These are phyloP conservation scores for Xanthoceras sorbifolium DNA, from an alignment of 345 rosid genomes.

Conservation along the genomic window DNA sequence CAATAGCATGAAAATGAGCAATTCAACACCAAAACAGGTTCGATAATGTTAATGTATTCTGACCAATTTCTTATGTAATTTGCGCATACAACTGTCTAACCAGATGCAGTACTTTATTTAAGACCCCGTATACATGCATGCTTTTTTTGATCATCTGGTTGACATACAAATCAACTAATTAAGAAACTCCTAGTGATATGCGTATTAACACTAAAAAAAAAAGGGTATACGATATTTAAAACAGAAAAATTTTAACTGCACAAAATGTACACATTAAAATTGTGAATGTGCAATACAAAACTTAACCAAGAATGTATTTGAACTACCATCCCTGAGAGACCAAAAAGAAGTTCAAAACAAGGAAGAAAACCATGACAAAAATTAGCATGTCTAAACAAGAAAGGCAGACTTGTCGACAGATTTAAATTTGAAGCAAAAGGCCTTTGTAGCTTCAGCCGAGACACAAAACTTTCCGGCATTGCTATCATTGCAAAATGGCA, in stretches of 20 bases:
- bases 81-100: background rate
- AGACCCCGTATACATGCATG: background rate
- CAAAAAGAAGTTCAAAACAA: background rate
- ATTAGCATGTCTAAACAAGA: conserved; percentile 8
- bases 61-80: too few relatives aligned
- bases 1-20: too few relatives aligned
- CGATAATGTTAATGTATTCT: too few relatives aligned
- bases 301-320: conserved; percentile 8
- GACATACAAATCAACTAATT: background rate
- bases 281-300: conserved; percentile 24
- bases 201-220: background rate
- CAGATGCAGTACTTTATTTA: too few relatives aligned
- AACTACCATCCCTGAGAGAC: background rate
- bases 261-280: conserved; percentile 26
- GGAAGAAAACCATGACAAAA: background rate
- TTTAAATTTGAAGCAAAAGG: conserved; percentile 22
- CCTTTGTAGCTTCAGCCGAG: conserved; percentile 17
- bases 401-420: conserved; percentile 38
- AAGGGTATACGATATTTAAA: background rate
- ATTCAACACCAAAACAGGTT: too few relatives aligned
- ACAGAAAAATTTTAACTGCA: conserved; percentile 16
- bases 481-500: background rate
- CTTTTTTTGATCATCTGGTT: background rate
- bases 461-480: conserved; percentile 28
- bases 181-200: background rate